Evolutionary conservation across 441 rosid genomes (phyloP), one percentile per base, ranked within the genome.

Genomic region (Aleurites moluccanus): DNA sequence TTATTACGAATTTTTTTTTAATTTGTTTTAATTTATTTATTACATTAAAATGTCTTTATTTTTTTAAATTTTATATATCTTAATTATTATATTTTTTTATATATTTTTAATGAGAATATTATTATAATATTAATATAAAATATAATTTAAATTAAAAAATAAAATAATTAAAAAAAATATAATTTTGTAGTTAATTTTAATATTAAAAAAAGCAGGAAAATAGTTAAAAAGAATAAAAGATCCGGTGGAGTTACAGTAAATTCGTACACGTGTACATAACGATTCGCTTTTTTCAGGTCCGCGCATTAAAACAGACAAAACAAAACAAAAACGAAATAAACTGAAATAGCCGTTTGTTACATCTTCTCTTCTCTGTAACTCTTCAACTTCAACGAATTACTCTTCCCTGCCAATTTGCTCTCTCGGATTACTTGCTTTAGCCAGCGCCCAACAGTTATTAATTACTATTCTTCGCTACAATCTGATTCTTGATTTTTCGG

Each of bases 321-420:
- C 4, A 33, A 65, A 67, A 18, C 2, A 18, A 69, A 18, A 25
- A 72, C 9, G 14, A 72, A 69, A 23, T 20, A 7, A 61, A 49
- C 64, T 60, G 56, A 74, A 74, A 68, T 83, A 81, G 80, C 86
- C 84, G 88, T 38, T 38, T 38, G 9, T 83, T 79, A 77, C 77
- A 40, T 74, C 42, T 35, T 30, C 47, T 20, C 16, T 23, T n/a
- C 53, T 15, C 56, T 18, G 21, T 18, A 52, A 52, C 23, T 18
- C 21, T n/a, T 52, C 38, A 21, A 35, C 55, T 15, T 7, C 6
- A 64, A 64, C 27, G 18, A n/a, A 11, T 44, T 13, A n/a, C 6
- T 8, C 30, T 4, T 67, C 20, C 14, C 33, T 18, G 0, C n/a
- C 7, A 15, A 14, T 63, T 55, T 27, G 73, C 30, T 13, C 65